Base-by-base conservation (phyloP, 2,329 filamentous ascomycete genomes). In the Fusarium mundagurra region DNA sequence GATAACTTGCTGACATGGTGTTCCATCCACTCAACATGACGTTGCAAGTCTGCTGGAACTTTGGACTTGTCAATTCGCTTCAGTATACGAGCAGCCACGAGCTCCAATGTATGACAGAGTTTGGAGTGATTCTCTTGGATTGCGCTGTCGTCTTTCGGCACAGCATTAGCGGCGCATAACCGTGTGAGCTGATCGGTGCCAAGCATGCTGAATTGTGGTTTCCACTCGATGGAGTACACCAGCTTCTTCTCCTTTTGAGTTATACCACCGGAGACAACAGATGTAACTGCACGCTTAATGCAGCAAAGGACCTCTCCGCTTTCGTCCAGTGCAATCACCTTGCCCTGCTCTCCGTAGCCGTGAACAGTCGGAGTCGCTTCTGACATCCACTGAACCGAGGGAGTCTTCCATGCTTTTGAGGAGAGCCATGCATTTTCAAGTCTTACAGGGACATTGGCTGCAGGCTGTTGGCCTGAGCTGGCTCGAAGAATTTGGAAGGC, bases 1-100 rank as follows among this genome's bases (percentile, higher is more conserved):
- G 41, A 33, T 4, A 68, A 8, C 33, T 48, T 65, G 20, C 53
- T 48, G 6, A 65, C 54, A n/a, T 68, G 61, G 8, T 69, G 48
- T 6, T 44, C 63, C 54, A 69, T 61, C 66, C 62, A 69, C 20
- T 38, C 31, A 3, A 69, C 36, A 36, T 69, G 54, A 12, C 54
- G 62, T 3, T 38, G 24, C 10, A 69, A 14, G 1, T 54, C 39
- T n/a, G 14, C n/a, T 6, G 61, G 54, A 16, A 64, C 6, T 12
- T 8, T 45, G 4, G 31, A 18, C 5, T 9, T 50, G 4, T 65
- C n/a, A 3, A 45, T 27, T 4, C 18, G 10, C n/a, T 60, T 54
- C 24, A 58, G 11, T 3, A 27, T 22, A 14, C 62, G 34, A 14
- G 33, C n/a, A 33, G 63, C 34, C 27, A 48, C 62, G 2, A 66